These are phyloP conservation scores for Pseudovirgaria hyperparasitica DNA, from an alignment of 2,329 filamentous ascomycete genomes.

Conservation along the genomic window DNA sequence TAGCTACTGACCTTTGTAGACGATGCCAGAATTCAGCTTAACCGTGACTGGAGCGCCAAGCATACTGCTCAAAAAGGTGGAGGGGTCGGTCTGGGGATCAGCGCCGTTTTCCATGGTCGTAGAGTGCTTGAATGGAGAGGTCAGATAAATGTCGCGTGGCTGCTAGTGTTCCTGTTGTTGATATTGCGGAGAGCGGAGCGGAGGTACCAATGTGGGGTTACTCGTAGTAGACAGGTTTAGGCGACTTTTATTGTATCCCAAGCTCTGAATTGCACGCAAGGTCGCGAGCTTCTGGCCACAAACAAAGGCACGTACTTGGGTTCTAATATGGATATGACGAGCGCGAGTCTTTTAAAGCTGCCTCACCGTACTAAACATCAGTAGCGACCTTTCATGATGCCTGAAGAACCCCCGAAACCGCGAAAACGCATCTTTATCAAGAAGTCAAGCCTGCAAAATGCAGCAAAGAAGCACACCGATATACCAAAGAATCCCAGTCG, in stretches of 20 bases:
- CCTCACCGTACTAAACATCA: neutral
- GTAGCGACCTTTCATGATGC: neutral
- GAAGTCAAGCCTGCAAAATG: slow-evolving; percentile 37
- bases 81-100: slow-evolving; percentile 77
- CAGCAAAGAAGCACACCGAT: slow-evolving; percentile 21
- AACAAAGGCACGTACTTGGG: too few relatives aligned
- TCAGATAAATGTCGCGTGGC: too few relatives aligned
- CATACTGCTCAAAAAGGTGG: slow-evolving; percentile 84
- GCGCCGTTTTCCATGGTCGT: slow-evolving; percentile 72
- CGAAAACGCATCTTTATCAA: slow-evolving; percentile 43
- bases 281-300: too few relatives aligned
- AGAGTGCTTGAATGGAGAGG: too few relatives aligned
- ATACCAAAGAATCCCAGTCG: slow-evolving; percentile 27
- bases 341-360: neutral
- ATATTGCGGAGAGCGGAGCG: too few relatives aligned
- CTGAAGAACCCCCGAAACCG: slow-evolving; percentile 14
- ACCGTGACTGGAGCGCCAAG: slow-evolving; percentile 90
- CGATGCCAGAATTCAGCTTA: slow-evolving; percentile 95
- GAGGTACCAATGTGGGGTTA: too few relatives aligned
- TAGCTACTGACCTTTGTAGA: slow-evolving; percentile 68
- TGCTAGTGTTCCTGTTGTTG: too few relatives aligned
- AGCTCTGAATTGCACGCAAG: too few relatives aligned
- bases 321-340: too few relatives aligned
- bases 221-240: too few relatives aligned
- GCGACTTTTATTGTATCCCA: too few relatives aligned